Conservation (phyloP, 2,329 filamentous ascomycete genomes). For the Hortaea werneckii region DNA sequence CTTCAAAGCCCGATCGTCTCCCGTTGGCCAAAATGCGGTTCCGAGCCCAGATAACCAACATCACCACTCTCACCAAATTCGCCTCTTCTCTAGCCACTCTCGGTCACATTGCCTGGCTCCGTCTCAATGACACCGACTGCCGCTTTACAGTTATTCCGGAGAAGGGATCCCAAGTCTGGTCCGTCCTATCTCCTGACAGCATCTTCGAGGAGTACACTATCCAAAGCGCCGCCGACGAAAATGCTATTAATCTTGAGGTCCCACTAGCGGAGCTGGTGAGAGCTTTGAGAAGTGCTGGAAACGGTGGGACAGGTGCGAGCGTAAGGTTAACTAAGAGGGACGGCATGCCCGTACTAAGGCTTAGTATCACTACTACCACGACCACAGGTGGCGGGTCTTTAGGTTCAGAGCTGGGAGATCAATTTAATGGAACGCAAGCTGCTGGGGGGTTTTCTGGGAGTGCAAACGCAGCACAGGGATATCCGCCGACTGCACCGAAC, state of each 20-base stretch:
- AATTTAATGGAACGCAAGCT: constrained; percentile 26
- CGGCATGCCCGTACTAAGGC: constrained; percentile 70
- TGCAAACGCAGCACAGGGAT: neutral
- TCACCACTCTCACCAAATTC: constrained; percentile 38
- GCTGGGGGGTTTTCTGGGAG: neutral
- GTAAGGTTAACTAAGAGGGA: constrained; percentile 91
- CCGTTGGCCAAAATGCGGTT: constrained; percentile 17
- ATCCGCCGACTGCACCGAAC: constrained; percentile 34
- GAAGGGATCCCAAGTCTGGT: constrained; percentile 89
- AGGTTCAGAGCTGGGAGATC: too few relatives aligned
- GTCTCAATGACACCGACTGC: constrained; percentile 74
- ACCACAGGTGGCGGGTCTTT: constrained; percentile 20
- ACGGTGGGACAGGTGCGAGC: constrained; percentile 63
- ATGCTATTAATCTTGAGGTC: constrained; percentile 93
- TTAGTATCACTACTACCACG: constrained; percentile 77
- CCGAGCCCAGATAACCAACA: constrained; percentile 24
- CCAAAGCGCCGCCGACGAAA: constrained; percentile 69
- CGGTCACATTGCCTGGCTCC: constrained; percentile 82
- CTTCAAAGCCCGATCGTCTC: too few relatives aligned
- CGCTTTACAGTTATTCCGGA: constrained; percentile 95
- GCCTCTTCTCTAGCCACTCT: constrained; percentile 53
- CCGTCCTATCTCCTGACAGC: constrained; percentile 45
- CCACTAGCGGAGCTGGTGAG: constrained; percentile 79
- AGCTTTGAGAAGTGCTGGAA: constrained; percentile 79
- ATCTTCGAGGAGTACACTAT: constrained; percentile 82